Percentiles rank a stretch among this genome's conserved stretches.
Evolutionary conservation across 192 early-diverging fungal species (phyloP).

Genomic region (Backusella psychrophila): DNA sequence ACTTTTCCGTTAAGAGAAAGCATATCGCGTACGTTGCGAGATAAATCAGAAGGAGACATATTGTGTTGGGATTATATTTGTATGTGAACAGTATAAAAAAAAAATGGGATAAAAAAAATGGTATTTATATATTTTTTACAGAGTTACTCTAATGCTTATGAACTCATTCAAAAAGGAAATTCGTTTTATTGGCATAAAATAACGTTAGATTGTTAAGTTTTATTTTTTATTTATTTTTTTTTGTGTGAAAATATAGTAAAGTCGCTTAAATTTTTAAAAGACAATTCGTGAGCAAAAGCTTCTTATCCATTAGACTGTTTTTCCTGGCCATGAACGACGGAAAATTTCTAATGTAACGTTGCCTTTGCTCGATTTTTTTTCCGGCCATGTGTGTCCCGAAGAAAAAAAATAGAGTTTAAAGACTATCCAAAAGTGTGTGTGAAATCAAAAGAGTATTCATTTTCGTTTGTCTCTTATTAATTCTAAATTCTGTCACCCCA

Average conservation of each 20-base stretch:
- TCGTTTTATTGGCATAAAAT: not conserved
- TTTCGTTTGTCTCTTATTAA: no score
- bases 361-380: no score
- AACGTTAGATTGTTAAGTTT: not conserved
- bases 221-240: not conserved
- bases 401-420: not conserved
- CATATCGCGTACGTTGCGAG: not conserved
- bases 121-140: not conserved
- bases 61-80: not conserved
- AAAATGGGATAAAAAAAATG: not conserved
- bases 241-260: not conserved
- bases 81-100: not conserved
- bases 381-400: no score
- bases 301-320: no score
- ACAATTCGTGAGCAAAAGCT: no score
- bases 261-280: no score
- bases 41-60: not conserved
- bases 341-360: no score
- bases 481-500: no score
- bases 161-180: not conserved
- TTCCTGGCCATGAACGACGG: no score
- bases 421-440: not conserved
- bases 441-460: not conserved
- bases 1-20: constrained; percentile 31
- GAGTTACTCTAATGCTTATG: not conserved